These are phyloP conservation scores for Aquilaria agallochum DNA, from an alignment of 441 rosid species.

Conservation along the genomic window DNA sequence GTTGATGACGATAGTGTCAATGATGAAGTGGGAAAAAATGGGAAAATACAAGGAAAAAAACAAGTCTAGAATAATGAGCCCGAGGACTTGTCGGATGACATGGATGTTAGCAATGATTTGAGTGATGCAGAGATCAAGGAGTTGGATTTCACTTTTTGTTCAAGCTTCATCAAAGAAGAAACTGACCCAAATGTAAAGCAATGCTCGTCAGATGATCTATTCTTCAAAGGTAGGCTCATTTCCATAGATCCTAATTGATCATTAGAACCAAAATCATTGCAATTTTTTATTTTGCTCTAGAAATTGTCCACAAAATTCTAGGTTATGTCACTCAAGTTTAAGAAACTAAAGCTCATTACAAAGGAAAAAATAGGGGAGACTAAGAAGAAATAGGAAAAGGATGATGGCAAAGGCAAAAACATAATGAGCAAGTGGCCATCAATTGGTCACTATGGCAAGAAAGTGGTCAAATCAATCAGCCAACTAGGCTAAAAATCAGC, in stretches of 20 bases:
- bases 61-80: conserved; percentile 9
- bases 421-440: conserved; percentile 23
- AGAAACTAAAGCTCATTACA: conserved; percentile 39
- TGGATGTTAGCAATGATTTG: conserved; percentile 16
- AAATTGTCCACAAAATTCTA: conserved; percentile 82
- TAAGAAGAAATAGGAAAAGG: conserved; percentile 16
- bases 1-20: conserved; percentile 44
- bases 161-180: conserved; percentile 47
- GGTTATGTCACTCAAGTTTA: conserved; percentile 59
- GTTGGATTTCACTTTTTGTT: conserved; percentile 60
- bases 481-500: no score
- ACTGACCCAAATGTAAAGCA: conserved; percentile 38
- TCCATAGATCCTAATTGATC: conserved; percentile 37
- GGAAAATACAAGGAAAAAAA: conserved; percentile 11
- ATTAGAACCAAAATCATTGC: conserved; percentile 38
- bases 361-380: conserved; percentile 19
- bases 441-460: no score
- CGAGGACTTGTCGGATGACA: conserved; percentile 21
- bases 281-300: conserved; percentile 55
- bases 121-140: conserved; percentile 40
- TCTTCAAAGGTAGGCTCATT: conserved; percentile 63
- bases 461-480: no score
- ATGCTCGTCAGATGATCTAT: conserved; percentile 73
- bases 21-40: conserved; percentile 16
- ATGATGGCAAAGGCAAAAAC: conserved; percentile 17